These are phyloP conservation scores for Martiniozyma asiatica DNA, from an alignment of 1,139 yeast genomes.

Conservation along the genomic window DNA sequence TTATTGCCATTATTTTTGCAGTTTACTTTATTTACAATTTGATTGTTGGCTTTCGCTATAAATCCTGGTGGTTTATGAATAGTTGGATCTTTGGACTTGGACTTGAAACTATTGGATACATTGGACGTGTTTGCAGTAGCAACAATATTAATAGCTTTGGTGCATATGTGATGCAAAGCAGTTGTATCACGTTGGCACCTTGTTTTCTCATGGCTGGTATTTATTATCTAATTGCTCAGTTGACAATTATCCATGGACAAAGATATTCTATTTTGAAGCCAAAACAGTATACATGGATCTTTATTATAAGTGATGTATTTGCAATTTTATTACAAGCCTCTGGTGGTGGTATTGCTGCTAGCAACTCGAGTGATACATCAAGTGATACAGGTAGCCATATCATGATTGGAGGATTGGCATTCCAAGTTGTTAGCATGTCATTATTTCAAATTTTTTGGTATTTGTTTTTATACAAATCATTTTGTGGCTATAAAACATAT, in stretches of 20 bases:
- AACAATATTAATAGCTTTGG: constrained; percentile 28
- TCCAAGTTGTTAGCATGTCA: constrained; percentile 68
- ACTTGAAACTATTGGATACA: constrained; percentile 61
- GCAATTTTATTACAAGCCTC: constrained; percentile 68
- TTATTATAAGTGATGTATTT: constrained; percentile 19
- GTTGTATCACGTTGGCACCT: constrained; percentile 70
- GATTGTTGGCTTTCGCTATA: constrained; percentile 30
- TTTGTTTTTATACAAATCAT: constrained; percentile 37
- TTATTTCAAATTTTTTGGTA: constrained; percentile 44
- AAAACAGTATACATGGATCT: constrained; percentile 60
- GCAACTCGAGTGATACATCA: constrained; percentile 28
- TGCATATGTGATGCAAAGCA: constrained; percentile 52
- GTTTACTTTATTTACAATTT: constrained; percentile 30
- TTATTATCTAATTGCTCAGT: constrained; percentile 64
- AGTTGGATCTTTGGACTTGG: constrained; percentile 50
- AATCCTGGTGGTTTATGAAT: constrained; percentile 65
- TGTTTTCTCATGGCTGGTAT: constrained; percentile 86
- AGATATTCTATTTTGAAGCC: constrained; percentile 55
- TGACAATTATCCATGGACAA: constrained; percentile 59
- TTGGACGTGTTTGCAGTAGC: constrained; percentile 42
- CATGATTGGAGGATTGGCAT: constrained; percentile 69
- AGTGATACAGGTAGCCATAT: constrained; percentile 47
- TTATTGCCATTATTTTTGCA: constrained; percentile 37
- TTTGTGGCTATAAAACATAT: constrained; percentile 18
- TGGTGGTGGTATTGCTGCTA: constrained; percentile 73